Conservation (phyloP, 495 filamentous ascomycete genomes). For the Xylaria castorea region DNA sequence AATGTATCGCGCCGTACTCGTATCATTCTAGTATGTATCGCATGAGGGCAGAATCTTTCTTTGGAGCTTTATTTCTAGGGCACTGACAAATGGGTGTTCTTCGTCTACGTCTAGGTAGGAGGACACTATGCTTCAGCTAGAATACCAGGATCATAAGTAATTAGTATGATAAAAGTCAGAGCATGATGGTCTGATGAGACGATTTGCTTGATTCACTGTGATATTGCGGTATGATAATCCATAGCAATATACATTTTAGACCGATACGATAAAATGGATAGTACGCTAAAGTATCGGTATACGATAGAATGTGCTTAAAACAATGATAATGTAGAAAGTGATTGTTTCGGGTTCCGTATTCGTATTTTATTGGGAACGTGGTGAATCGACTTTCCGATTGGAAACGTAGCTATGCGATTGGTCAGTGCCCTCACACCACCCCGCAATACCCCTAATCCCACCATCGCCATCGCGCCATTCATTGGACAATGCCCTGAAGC, state of each 20-base stretch:
- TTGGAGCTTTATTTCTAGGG: neutral
- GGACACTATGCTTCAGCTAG: too few relatives aligned
- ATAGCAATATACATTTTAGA: neutral
- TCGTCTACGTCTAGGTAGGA: neutral
- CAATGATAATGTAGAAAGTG: neutral
- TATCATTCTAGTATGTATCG: conserved; percentile 3
- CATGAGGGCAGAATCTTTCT: neutral
- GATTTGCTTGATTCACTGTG: neutral
- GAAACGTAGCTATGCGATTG: conserved; percentile 19
- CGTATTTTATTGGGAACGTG: neutral
- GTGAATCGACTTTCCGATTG: conserved; percentile 6
- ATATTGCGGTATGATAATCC: conserved; percentile 6
- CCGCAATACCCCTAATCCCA: conserved; percentile 18
- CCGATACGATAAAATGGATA: neutral
- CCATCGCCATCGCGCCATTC: conserved; percentile 6
- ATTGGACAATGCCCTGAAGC: conserved; percentile 20
- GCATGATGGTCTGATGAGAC: conserved; percentile 21
- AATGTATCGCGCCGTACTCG: conserved; percentile 1
- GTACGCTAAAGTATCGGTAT: conserved; percentile 5
- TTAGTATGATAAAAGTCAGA: neutral
- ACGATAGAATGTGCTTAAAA: neutral
- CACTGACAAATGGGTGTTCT: neutral
- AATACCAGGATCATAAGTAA: neutral
- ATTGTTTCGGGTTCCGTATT: conserved; percentile 17
- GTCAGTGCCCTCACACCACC: neutral